Base-by-base conservation (phyloP, 148 eudicot species). In the Diospyros kaki region DNA sequence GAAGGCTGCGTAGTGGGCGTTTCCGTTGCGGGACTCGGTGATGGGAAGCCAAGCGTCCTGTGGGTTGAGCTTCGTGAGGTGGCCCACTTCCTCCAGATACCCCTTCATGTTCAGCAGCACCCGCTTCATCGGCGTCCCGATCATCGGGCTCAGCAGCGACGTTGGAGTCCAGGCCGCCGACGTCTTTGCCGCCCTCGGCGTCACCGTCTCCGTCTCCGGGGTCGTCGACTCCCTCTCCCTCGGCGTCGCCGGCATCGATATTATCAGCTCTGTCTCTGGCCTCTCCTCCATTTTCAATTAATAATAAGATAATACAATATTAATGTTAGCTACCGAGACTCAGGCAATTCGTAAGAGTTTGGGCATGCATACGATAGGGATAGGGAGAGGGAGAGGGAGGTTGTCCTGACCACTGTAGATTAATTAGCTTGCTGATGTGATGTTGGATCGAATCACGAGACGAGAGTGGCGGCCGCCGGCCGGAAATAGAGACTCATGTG, bases 41-140 rank as follows among this genome's bases (percentile, higher is more conserved):
- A 95, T 95, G 5, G 99, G 97, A 59, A 95, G 91, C 99, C 99
- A 95, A 38, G 97, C 96, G 73, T 95, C 99, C 78, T 95, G 99
- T 1, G 99, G 99, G 69, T 95, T 92, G 5, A 95, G 94, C 79
- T 95, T 95, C 1, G 99, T 95, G 5, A 95, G 71, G 56, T 95
- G 99, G 0, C 99, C 99, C 42, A 95, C 88, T 66, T 95, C 99
- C 74, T 95, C 99, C 61, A 95, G 79, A 38, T 95, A 95, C 2
- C 91, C 88, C 64, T 95, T 95, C 99, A 95, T 95, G 73, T 95
- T 95, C 0, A 89, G 72, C 50, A 95, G 61, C 46, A 89, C 99
- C 76, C 93, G 87, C 73, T 95, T 95, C 99, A 95, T 95, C 41
- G 99, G 99, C 0, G 99, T 95, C 13, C 99, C 97, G 13, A 95